These are phyloP conservation scores for Tricholoma hemisulphureum DNA, from an alignment of 768 basidiomycete genomes.

Conservation along the genomic window DNA sequence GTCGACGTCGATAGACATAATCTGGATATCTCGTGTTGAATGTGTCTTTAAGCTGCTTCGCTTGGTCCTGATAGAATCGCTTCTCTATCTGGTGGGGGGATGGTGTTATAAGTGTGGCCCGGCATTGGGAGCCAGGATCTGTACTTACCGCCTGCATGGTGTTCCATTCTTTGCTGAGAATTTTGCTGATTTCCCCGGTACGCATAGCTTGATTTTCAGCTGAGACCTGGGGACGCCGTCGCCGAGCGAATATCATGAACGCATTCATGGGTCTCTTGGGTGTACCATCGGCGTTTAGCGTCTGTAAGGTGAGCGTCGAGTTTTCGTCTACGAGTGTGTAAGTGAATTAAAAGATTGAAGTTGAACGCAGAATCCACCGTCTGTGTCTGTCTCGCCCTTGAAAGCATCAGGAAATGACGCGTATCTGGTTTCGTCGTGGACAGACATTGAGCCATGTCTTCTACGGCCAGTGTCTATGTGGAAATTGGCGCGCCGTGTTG, in stretches of 20 bases:
- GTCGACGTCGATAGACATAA: constrained; percentile 85
- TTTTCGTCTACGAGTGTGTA: constrained; percentile 27
- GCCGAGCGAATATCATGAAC: constrained; percentile 90
- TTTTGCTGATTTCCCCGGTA: constrained; percentile 87
- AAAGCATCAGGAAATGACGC: constrained; percentile 32
- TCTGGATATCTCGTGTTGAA: constrained; percentile 87
- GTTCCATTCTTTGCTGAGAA: constrained; percentile 85
- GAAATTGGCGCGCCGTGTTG: constrained; percentile 28
- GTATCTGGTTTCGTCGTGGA: constrained; percentile 55
- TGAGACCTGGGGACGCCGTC: constrained; percentile 78
- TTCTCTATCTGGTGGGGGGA: constrained; percentile 62
- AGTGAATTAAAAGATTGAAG: not conserved
- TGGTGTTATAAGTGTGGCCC: not conserved
- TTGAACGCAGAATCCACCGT: constrained; percentile 36
- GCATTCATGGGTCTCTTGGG: constrained; percentile 92
- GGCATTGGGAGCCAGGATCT: not conserved
- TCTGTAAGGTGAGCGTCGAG: constrained; percentile 65
- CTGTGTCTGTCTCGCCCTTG: constrained; percentile 43
- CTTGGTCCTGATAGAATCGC: constrained; percentile 85
- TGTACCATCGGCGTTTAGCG: constrained; percentile 82
- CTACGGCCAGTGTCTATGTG: constrained; percentile 24
- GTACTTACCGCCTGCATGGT: constrained; percentile 66
- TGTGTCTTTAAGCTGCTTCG: constrained; percentile 79
- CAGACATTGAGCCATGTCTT: constrained; percentile 47
- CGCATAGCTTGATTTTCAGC: constrained; percentile 89